phyloP scores from a whole-genome alignment of 805 yeast species.

The Ogataea degrootiae region DNA sequence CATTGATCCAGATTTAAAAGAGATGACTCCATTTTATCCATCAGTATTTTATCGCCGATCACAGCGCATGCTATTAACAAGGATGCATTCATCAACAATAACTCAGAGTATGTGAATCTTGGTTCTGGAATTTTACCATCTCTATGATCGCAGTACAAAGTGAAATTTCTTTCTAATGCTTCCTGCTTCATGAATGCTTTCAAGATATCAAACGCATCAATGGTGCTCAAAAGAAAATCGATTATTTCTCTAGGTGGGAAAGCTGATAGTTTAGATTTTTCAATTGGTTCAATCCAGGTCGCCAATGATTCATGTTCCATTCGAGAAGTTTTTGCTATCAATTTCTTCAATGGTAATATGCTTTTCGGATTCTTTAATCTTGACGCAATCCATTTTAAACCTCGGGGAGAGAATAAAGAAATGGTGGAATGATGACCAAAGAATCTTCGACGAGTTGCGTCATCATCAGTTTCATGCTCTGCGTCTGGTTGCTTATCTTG shows the following conservation, averaged over 20 bases:
- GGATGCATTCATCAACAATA: constrained; percentile 28
- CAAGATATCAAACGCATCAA: neutral
- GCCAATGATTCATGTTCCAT: constrained; percentile 18
- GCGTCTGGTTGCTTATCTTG: no score
- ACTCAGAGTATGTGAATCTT: constrained; percentile 28
- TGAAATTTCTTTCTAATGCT: constrained; percentile 6
- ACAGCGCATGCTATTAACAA: constrained; percentile 18
- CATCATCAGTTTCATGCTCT: constrained; percentile 12
- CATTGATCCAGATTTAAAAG: constrained; percentile 17
- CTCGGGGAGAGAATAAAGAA: constrained; percentile 37
- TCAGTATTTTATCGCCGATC: constrained; percentile 4
- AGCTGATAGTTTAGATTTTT: constrained; percentile 19
- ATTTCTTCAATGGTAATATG: constrained; percentile 20
- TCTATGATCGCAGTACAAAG: constrained; percentile 20
- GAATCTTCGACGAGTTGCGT: constrained; percentile 9
- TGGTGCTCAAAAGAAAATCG: constrained; percentile 8
- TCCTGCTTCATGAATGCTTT: constrained; percentile 4
- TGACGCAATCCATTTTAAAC: constrained; percentile 36
- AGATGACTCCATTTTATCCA: constrained; percentile 1
- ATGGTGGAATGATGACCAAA: constrained; percentile 29
- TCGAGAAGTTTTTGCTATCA: constrained; percentile 17
- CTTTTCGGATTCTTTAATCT: constrained; percentile 12
- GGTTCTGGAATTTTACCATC: constrained; percentile 21
- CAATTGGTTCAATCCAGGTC: constrained; percentile 34
- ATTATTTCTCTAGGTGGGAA: constrained; percentile 29